These are phyloP conservation scores for Gossypium laxum DNA, from an alignment of 441 rosid genomes.

Conservation along the genomic window DNA sequence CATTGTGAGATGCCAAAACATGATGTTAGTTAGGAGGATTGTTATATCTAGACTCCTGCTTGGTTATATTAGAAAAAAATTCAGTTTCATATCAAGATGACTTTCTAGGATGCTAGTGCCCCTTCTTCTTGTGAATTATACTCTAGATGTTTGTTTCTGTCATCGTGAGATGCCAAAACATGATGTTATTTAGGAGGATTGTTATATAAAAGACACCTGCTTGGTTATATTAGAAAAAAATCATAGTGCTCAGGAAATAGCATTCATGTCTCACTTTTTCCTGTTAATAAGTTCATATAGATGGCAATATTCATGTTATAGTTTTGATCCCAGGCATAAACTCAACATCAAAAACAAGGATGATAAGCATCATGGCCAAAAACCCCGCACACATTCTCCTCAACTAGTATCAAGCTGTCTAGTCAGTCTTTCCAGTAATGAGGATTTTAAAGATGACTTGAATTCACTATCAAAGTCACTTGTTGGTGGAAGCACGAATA, in stretches of 20 bases:
- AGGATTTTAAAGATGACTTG: conserved; percentile 56
- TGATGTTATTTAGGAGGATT: not conserved
- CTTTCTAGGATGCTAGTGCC: not conserved
- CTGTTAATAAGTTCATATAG: not conserved
- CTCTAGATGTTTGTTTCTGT: not conserved
- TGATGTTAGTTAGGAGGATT: not conserved
- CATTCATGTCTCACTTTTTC: not conserved
- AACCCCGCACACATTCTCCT: conserved; percentile 32
- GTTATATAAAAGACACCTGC: not conserved
- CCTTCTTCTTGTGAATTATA: not conserved
- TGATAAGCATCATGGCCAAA: conserved; percentile 37
- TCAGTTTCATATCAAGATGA: too few species aligned
- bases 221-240: not conserved
- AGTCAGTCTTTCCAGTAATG: conserved; percentile 37
- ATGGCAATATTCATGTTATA: conserved; percentile 8
- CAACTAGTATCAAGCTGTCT: conserved; percentile 34
- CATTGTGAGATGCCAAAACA: not conserved
- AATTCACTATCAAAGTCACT: conserved; percentile 64
- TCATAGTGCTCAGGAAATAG: not conserved
- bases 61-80: not conserved
- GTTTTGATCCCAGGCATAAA: conserved; percentile 52
- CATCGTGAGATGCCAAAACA: not conserved
- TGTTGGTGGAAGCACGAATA: conserved; percentile 68
- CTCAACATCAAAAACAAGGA: conserved; percentile 59
- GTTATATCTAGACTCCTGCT: not conserved